Evolutionary conservation across 768 basidiomycete genomes (phyloP).

Genomic region (Suillus sp.): DNA sequence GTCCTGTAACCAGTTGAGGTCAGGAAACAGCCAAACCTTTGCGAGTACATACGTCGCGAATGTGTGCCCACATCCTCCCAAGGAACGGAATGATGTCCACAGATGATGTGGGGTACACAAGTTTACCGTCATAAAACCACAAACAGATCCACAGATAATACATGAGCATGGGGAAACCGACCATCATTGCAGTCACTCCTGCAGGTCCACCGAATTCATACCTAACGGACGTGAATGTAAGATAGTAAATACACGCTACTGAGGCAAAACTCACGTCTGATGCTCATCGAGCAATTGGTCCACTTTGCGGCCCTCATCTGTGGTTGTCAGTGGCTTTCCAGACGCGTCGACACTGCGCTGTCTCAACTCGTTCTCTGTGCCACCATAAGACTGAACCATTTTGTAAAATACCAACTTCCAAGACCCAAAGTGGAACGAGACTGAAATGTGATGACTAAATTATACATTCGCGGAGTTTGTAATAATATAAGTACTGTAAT

Average conservation of each 20-base stretch:
- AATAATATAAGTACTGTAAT: neutral
- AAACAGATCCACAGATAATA: constrained; percentile 99
- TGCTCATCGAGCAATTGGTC: constrained; percentile 79
- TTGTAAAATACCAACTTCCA: constrained; percentile 6
- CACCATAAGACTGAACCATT: constrained; percentile 34
- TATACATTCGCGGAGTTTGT: constrained; percentile 14
- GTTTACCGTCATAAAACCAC: constrained; percentile 90
- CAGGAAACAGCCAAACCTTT: neutral
- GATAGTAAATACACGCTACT: neutral
- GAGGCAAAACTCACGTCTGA: constrained; percentile 44
- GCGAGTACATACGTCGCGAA: constrained; percentile 60
- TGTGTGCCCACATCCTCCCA: constrained; percentile 80
- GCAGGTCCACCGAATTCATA: constrained; percentile 97
- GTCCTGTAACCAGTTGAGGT: constrained; percentile 52
- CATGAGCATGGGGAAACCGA: constrained; percentile 92
- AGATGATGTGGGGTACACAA: constrained; percentile 67
- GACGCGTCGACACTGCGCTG: constrained; percentile 29
- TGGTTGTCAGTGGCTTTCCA: constrained; percentile 39
- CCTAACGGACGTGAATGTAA: constrained; percentile 40
- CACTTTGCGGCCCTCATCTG: constrained; percentile 71
- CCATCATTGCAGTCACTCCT: constrained; percentile 92
- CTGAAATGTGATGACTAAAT: neutral
- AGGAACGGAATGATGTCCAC: constrained; percentile 81
- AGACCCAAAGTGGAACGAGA: constrained; percentile 19
- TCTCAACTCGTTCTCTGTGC: constrained; percentile 29